Evolutionary conservation across 1,284 basidiomycete genomes (phyloP), one percentile per base, ranked within the genome.

Genomic region (Laetiporus sulphureus): DNA sequence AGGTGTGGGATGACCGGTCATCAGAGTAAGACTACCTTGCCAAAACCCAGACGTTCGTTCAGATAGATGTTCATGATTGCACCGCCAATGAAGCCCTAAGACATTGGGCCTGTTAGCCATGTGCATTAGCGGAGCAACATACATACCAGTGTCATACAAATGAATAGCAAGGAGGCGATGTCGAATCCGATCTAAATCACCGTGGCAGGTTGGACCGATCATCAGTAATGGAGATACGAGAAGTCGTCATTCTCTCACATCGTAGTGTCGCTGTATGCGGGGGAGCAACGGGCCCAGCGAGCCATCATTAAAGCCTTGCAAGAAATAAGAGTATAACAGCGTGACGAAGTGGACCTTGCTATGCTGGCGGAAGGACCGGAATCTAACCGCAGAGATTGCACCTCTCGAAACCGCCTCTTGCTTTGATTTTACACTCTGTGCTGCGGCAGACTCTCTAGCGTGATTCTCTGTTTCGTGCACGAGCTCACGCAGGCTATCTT

Each of bases 291-390:
- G 75, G 3, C 78, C 75, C 10, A 67, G 67, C 2, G 71, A 65
- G 16, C 72, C 75, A 53, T 78, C 75, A 46, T 77, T 78, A 75
- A 75, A 78, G 13, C 77, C 75, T 21, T 67, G 65, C 4, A 73
- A 52, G 51, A 72, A 72, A 38, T 68, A 51, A n/a, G 47, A 47
- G 43, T 50, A 64, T 45, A 64, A 67, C 18, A 66, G 42, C 8
- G 64, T 57, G 15, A 54, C 46, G 41, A 66, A 63, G 36, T 66
- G 63, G 5, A 58, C 18, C 59, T 45, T 47, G 18, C 48, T 47
- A 11, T 24, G 24, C 36, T 27, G 30, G 36, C 36, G 36, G n/a
- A n/a, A n/a, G n/a, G n/a, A n/a, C n/a, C n/a, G n/a, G n/a, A n/a
- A n/a, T n/a, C n/a, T n/a, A n/a, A n/a, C n/a, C n/a, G n/a, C n/a